These are phyloP conservation scores for Venturiaceae sp. DNA, from an alignment of 2,329 filamentous ascomycete genomes.

Conservation along the genomic window DNA sequence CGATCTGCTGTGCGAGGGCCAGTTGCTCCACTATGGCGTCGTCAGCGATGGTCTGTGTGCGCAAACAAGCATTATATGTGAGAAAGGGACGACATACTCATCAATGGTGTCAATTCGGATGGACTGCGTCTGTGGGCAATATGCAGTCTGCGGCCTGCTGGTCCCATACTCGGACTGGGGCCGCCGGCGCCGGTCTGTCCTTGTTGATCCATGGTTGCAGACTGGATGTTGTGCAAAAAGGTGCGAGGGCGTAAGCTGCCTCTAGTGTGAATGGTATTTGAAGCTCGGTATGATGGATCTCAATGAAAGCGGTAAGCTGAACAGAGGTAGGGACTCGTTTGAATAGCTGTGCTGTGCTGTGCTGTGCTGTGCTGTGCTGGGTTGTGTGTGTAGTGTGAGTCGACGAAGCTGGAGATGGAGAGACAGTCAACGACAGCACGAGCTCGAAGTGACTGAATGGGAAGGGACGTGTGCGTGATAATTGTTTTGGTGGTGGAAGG, in stretches of 20 bases:
- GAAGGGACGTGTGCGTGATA: background rate
- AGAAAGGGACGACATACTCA: slow-evolving; percentile 62
- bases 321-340: background rate
- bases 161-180: slow-evolving; percentile 42
- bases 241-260: background rate
- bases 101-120: slow-evolving; percentile 91
- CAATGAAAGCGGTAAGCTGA: slow-evolving; percentile 5
- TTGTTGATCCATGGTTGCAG: slow-evolving; percentile 7
- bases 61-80: background rate
- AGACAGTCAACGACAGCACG: background rate
- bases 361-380: no score
- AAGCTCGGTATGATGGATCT: slow-evolving; percentile 2
- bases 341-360: background rate
- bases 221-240: slow-evolving; percentile 2
- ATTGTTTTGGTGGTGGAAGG: slow-evolving; percentile 2
- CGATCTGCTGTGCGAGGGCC: slow-evolving; percentile 95
- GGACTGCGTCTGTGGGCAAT: slow-evolving; percentile 96
- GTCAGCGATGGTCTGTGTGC: slow-evolving; percentile 17
- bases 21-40: slow-evolving; percentile 76
- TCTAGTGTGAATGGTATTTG: background rate
- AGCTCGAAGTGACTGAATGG: background rate
- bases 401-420: background rate
- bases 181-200: slow-evolving; percentile 18
- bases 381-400: background rate
- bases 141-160: slow-evolving; percentile 81